phyloP scores from a whole-genome alignment of 352 stramenopile species.

The Pythium sp. region DNA sequence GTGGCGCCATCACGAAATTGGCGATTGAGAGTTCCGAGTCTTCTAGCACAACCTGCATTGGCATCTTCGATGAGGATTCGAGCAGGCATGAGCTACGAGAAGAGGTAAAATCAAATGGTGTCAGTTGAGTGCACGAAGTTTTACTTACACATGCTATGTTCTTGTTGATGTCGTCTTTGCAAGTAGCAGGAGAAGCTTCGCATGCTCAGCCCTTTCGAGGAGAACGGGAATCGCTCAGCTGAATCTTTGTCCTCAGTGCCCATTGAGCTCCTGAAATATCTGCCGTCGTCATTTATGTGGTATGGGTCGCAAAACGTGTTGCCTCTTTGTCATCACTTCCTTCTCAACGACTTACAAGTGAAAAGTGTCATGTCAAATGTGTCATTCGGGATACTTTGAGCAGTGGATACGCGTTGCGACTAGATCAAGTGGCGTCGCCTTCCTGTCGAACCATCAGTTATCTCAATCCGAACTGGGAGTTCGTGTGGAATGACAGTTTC shows the following conservation, averaged over 20 bases:
- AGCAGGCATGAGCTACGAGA: constrained; percentile 12
- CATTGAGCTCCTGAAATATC: not conserved
- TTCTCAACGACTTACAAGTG: too few relatives aligned
- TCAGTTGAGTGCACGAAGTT: not conserved
- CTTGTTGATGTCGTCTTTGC: not conserved
- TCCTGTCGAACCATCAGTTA: constrained; percentile 33
- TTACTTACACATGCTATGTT: not conserved
- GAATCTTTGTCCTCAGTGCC: not conserved
- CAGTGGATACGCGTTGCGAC: constrained; percentile 33
- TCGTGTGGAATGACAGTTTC: not conserved
- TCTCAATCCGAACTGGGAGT: constrained; percentile 26
- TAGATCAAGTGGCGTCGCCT: constrained; percentile 25
- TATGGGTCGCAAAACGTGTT: not conserved
- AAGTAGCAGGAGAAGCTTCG: not conserved
- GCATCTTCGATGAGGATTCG: not conserved
- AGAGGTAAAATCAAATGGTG: not conserved
- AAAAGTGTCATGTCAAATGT: too few relatives aligned
- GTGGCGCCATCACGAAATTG: not conserved
- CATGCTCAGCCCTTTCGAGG: not conserved
- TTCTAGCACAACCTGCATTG: not conserved
- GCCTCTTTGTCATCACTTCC: not conserved
- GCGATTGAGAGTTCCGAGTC: constrained; percentile 1
- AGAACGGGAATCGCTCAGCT: not conserved
- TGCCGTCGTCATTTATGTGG: not conserved
- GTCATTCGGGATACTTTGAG: too few relatives aligned